phyloP scores from a whole-genome alignment of 2,329 filamentous ascomycete genomes.

The Trichoderma arundinaceum region DNA sequence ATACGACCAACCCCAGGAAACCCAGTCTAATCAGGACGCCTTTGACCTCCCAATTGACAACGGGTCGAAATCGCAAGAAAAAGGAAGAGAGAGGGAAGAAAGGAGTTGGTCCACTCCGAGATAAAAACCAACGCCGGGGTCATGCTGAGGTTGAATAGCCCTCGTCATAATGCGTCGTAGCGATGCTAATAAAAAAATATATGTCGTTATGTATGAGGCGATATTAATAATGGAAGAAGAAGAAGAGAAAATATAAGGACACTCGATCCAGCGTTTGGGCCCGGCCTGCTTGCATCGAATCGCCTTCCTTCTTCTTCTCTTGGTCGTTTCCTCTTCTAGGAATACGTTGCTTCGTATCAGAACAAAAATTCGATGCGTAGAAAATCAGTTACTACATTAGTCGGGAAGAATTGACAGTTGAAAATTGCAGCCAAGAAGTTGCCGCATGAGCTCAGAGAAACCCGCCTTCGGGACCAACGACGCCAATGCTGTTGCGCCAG shows the following conservation, averaged over 20 bases:
- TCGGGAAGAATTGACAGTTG: background rate
- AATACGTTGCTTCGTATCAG: no score
- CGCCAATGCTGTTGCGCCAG: conserved; percentile 63
- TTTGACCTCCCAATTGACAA: background rate
- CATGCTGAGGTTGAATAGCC: conserved; percentile 29
- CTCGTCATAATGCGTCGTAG: conserved; percentile 32
- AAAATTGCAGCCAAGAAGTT: background rate
- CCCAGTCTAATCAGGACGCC: background rate
- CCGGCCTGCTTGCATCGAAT: conserved; percentile 17
- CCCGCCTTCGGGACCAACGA: conserved; percentile 59
- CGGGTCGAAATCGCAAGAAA: background rate
- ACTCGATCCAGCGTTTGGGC: conserved; percentile 21
- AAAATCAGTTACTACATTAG: background rate
- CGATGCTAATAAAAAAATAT: conserved; percentile 27
- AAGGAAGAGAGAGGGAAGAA: background rate
- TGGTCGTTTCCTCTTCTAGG: background rate
- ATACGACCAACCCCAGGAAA: background rate
- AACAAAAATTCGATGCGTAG: background rate
- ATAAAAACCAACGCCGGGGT: conserved; percentile 31
- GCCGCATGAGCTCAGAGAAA: conserved; percentile 50
- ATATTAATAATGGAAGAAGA: conserved; percentile 4
- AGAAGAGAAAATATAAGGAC: background rate
- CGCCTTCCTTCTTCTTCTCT: background rate
- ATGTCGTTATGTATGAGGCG: conserved; percentile 26
- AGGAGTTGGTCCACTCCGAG: background rate